Evolutionary conservation across 495 filamentous ascomycete genomes (phyloP), one percentile per base, ranked within the genome.

Genomic region (Neurospora discreta): DNA sequence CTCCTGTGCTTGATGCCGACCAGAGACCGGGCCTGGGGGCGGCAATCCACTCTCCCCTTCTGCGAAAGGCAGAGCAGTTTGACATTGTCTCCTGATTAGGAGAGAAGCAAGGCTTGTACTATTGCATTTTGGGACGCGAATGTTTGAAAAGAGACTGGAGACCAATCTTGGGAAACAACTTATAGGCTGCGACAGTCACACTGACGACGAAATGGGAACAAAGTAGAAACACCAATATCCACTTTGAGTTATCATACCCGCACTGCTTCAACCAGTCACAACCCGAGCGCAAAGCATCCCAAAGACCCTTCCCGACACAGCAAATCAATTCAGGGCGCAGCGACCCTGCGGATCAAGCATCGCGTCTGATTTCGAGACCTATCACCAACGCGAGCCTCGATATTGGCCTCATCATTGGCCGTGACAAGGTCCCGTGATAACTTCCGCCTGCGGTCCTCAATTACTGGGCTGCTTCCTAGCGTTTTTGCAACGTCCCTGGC

Each of bases 341-440:
- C 76, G 79, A 77, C 73, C 77, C 76, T 74, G 77, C 77, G 77
- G 75, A 75, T 74, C 71, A 77, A 74, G 76, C 81, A 80, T 82
- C 79, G 77, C 73, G 67, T 74, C 74, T 74, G 76, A 74, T 74
- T 68, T 70, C 71, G 77, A 84, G 77, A 75, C 84, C 84, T 86
- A 86, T 86, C 83, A 85, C 46, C 75, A 74, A 77, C 79, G 71
- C 72, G 71, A 82, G 72, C 78, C 58, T 74, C 72, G 68, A 69
- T 74, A 69, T 82, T 77, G 78, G 72, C 69, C 42, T 79, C 78
- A 77, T 72, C 77, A 86, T 86, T 85, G 84, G 84, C 77, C 78
- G 71, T 78, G 70, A 71, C 72, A 71, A 74, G 72, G 80, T 85
- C 84, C 84, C 83, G 83, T 86, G 84, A 86, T 83, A 81, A 73